Evolutionary conservation across 2,329 filamentous ascomycete species (phyloP).

Genomic region (Ophiostoma novo-ulmi): DNA sequence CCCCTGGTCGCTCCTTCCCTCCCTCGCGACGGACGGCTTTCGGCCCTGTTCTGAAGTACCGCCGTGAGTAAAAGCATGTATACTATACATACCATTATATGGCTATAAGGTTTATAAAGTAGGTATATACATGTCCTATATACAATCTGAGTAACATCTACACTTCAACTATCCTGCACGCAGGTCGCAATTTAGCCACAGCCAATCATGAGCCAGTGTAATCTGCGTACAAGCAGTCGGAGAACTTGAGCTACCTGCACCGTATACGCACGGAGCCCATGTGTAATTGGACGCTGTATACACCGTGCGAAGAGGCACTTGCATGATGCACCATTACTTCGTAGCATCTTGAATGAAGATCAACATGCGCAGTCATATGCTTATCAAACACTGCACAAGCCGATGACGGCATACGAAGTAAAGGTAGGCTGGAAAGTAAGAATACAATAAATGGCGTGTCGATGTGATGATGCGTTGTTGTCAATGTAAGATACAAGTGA

Average conservation of each 20-base stretch:
- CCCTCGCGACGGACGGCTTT: slow-evolving; percentile 23
- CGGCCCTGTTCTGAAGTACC: slow-evolving; percentile 28
- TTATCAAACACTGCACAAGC: background rate
- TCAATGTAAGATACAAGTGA: background rate
- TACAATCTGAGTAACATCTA: background rate
- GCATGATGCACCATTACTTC: background rate
- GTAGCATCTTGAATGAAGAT: background rate
- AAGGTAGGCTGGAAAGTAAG: background rate
- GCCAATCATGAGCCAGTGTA: slow-evolving; percentile 29
- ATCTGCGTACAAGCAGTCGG: slow-evolving; percentile 2
- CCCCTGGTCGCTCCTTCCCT: slow-evolving; percentile 20
- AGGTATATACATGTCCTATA: background rate
- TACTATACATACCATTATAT: background rate
- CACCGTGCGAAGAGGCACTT: background rate
- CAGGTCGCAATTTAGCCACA: slow-evolving; percentile 35
- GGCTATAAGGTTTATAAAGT: background rate
- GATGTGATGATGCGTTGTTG: background rate
- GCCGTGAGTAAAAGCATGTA: slow-evolving; percentile 17
- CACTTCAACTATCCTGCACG: slow-evolving; percentile 19
- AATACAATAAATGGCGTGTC: background rate
- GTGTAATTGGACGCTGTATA: background rate
- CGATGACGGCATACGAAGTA: background rate
- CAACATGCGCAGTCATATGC: background rate
- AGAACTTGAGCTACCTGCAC: background rate
- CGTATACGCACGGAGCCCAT: background rate